phyloP scores from a whole-genome alignment of 176 grass and related monocot genomes.

The Triticum aestivum region IWGSC_CS_RefSeq_v2.1 NC_057797.1:417526870-417527369 shows the following conservation, averaged over 20 bases:
- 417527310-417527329: neutral
- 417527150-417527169: neutral
- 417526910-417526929: no score
- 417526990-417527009: neutral
- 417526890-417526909: no score
- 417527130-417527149: neutral
- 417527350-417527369: neutral
- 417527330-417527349: neutral
- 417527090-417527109: no score
- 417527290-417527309: neutral
- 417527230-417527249: neutral
- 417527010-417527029: slow-evolving; percentile 16
- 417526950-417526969: neutral
- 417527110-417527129: neutral
- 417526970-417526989: neutral
- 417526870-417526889: no score
- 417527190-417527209: neutral
- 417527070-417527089: neutral
- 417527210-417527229: neutral
- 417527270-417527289: neutral
- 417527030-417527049: slow-evolving; percentile 5
- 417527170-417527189: neutral
- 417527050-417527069: slow-evolving; percentile 19
- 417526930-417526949: no score
- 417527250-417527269: neutral